A percentile compares a stretch with the other conserved stretches of the same genome.
These are phyloP conservation scores for Blastocystis sp. DNA, from an alignment of 352 stramenopile genomes.

Conservation along the genomic window DNA sequence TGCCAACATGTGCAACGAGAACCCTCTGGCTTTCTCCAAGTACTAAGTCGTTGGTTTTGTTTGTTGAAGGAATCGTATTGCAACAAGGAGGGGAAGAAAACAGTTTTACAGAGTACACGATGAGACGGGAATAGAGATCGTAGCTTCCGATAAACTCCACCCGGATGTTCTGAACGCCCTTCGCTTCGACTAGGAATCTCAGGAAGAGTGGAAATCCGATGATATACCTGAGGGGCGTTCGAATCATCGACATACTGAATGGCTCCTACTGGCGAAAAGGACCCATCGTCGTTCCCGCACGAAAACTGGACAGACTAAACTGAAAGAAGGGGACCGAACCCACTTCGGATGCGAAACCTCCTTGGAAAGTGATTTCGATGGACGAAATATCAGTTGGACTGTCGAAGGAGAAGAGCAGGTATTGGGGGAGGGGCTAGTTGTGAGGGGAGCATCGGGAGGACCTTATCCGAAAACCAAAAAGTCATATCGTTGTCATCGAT, in stretches of 20 bases:
- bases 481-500: background rate
- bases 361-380: slow-evolving; percentile 44
- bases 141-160: slow-evolving; percentile 4
- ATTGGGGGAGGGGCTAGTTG: background rate
- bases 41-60: slow-evolving; percentile 4
- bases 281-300: background rate
- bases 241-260: slow-evolving; percentile 24
- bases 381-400: background rate
- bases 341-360: slow-evolving; percentile 21
- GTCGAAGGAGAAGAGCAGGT: background rate
- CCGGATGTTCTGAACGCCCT: background rate
- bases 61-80: background rate
- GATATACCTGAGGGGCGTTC: background rate
- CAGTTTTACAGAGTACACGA: slow-evolving; percentile 33
- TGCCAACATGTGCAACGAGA: slow-evolving; percentile 48
- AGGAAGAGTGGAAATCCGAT: background rate
- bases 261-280: background rate
- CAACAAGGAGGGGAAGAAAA: background rate
- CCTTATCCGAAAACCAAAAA: slow-evolving; percentile 36
- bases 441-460: background rate
- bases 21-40: slow-evolving; percentile 8
- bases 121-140: slow-evolving; percentile 10
- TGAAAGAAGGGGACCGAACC: background rate
- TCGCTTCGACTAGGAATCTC: no score
- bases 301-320: background rate